These are phyloP conservation scores for Globisporangium alternatum DNA, from an alignment of 352 stramenopile species.

Conservation along the genomic window DNA sequence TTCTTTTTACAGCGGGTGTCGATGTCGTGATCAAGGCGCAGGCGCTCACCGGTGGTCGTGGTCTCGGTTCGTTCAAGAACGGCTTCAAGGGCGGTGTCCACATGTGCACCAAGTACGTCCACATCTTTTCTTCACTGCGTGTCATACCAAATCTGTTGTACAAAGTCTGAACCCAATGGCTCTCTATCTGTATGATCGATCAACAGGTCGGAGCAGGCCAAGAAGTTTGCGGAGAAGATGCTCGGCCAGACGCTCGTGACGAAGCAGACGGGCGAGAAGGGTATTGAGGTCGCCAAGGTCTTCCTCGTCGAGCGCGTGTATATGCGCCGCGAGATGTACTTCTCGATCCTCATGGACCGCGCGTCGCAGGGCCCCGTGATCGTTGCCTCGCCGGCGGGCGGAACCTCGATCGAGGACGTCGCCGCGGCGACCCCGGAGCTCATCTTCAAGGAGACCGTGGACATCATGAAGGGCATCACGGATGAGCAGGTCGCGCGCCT, in stretches of 20 bases:
- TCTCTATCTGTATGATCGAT: background rate
- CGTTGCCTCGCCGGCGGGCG: conserved; percentile 93
- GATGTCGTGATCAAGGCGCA: conserved; percentile 97
- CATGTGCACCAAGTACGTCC: conserved; percentile 87
- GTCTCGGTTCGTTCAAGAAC: conserved; percentile 95
- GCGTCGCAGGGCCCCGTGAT: conserved; percentile 93
- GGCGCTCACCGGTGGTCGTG: conserved; percentile 95
- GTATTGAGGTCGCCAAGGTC: conserved; percentile 88
- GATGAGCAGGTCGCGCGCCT: conserved; percentile 74
- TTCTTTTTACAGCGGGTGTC: conserved; percentile 41
- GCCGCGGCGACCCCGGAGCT: conserved; percentile 91
- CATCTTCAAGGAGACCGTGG: conserved; percentile 93
- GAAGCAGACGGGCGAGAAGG: conserved; percentile 91
- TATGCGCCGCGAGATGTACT: conserved; percentile 97
- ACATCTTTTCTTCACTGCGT: background rate
- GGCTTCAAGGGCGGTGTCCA: conserved; percentile 98
- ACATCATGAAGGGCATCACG: conserved; percentile 92
- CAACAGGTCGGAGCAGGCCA: conserved; percentile 61
- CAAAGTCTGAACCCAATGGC: background rate
- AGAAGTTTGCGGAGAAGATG: conserved; percentile 86
- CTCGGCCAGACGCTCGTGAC: conserved; percentile 95
- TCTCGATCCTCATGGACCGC: conserved; percentile 98
- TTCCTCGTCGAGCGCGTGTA: conserved; percentile 93
- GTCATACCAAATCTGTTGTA: background rate
- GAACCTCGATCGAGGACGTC: conserved; percentile 97